Evolutionary conservation across 768 basidiomycete genomes (phyloP), one percentile per base, ranked within the genome.

Genomic region (Boletus barrowsii): DNA sequence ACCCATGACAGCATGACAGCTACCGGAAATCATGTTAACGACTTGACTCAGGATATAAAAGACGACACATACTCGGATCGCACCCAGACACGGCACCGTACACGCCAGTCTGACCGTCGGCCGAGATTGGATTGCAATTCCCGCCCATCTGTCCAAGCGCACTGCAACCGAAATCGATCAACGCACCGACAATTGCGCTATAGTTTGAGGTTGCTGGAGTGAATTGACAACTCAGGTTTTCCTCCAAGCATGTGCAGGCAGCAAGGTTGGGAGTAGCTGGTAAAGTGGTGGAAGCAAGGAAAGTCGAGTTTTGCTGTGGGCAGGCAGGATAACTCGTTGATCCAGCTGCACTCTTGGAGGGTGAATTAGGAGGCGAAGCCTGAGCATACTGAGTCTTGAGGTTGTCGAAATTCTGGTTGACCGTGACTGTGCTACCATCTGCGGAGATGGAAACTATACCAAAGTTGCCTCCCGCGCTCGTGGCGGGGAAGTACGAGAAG

Each of bases 401-500:
- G 47, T 79, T 77, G 54, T 72, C 68, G 68, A 87, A 96, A 68
- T 95, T 93, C 11, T 75, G 75, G 60, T 78, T 79, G 24, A 82
- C 77, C 9, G 82, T 85, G 47, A 92, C 88, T 5, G 87, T 85
- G 43, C 62, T 78, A 54, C 79, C 79, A 64, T 89, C 86, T 3
- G 76, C 3, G 3, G 83, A 84, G 55, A 96, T 80, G 26, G 79
- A 90, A 56, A 91, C 88, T 79, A 96, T 88, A 24, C 94, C 94
- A 59, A 90, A 97, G 62, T 87, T 74, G 47, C 90, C 90, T 49
- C 78, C 74, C 9, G 77, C 81, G 59, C 86, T 86, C n/a, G 65
- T 44, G 18, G 90, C 90, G 2, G 90, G 88, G 81, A 96, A 94
- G 71, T 95, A 96, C 46, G 86, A 87, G 71, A 92, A 93, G 4